Evolutionary conservation across 1,139 yeast genomes (phyloP), one percentile per base, ranked within the genome.

Genomic region (Pichia sp.): DNA sequence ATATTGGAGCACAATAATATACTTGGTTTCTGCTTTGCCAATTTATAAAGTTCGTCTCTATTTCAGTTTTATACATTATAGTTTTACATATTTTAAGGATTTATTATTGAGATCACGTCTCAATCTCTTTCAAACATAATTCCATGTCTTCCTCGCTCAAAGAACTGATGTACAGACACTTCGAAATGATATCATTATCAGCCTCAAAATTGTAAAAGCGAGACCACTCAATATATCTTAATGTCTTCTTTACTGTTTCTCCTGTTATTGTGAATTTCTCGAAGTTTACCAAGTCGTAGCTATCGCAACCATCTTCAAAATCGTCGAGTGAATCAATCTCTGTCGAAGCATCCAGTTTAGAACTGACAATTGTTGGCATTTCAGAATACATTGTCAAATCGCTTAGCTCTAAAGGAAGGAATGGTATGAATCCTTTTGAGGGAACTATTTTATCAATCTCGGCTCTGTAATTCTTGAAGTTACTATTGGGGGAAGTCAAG

Each of bases 181-280:
- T 88, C 51, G 96, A 85, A 55, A 90, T 69, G 31, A 89, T 68
- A 52, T 87, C 91, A 8, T 78, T 76, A 53, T 83, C 67, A 16
- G 78, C 66, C 37, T 71, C 66, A 52, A 75, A 66, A 30, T 66
- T 60, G 70, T 87, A 89, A 57, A 85, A 75, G 48, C 76, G 74
- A 0, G 95, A 81, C 95, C 96, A 88, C 64, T 88, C 96, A 51
- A 89, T 87, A 63, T 88, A 80, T 65, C 87, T 90, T 44, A 91
- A 78, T 54, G 91, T 77, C 7, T 86, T 82, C 65, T 87, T 86
- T 44, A 89, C 91, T 48, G 90, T 83, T 55, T 81, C 81, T 3
- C 95, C 91, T 3, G 89, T 78, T 5, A 86, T 84, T 58, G 87
- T 76, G 69, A 86, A 87, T 61, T 89, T 85, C 46, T 87, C 82